Evolutionary conservation across 2,329 filamentous ascomycete genomes (phyloP).

Genomic region (Pseudogymnoascus sp.): DNA sequence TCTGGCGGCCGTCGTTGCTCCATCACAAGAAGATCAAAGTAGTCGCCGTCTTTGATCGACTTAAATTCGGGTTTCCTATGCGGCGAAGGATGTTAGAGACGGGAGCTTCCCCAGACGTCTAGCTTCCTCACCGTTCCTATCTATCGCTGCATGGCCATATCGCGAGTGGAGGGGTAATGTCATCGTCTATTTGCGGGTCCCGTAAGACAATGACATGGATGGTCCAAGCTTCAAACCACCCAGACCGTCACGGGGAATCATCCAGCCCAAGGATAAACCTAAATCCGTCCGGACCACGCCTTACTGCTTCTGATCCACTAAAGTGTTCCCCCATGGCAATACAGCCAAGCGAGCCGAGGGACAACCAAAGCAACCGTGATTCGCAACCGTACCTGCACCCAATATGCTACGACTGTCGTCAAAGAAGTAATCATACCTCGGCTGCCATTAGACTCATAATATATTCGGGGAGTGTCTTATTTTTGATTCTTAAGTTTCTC

Average conservation of each 20-base stretch:
- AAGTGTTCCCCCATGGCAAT: slow-evolving; percentile 2
- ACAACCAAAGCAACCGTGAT: slow-evolving; percentile 6
- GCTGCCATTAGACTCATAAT: neutral
- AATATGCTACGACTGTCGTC: neutral
- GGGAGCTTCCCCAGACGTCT: slow-evolving; percentile 7
- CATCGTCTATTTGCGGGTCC: neutral
- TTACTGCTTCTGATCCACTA: neutral
- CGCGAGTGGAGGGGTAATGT: slow-evolving; percentile 8
- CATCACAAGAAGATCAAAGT: slow-evolving; percentile 35
- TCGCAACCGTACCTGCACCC: neutral
- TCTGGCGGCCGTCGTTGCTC: slow-evolving; percentile 61
- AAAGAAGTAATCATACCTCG: slow-evolving; percentile 1
- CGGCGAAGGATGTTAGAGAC: slow-evolving; percentile 5
- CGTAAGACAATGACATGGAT: neutral
- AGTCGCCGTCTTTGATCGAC: neutral
- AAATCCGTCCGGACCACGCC: neutral
- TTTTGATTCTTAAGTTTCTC: neutral
- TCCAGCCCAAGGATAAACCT: neutral
- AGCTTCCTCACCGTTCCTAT: slow-evolving; percentile 8
- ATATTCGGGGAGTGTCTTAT: neutral
- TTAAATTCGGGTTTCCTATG: neutral
- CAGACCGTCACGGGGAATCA: neutral
- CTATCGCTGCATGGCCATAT: slow-evolving; percentile 5
- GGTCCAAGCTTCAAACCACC: slow-evolving; percentile 1
- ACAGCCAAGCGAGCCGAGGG: slow-evolving; percentile 3